Base-by-base conservation (phyloP, 2,329 filamentous ascomycete species). In the Fusarium dlaminii region DNA sequence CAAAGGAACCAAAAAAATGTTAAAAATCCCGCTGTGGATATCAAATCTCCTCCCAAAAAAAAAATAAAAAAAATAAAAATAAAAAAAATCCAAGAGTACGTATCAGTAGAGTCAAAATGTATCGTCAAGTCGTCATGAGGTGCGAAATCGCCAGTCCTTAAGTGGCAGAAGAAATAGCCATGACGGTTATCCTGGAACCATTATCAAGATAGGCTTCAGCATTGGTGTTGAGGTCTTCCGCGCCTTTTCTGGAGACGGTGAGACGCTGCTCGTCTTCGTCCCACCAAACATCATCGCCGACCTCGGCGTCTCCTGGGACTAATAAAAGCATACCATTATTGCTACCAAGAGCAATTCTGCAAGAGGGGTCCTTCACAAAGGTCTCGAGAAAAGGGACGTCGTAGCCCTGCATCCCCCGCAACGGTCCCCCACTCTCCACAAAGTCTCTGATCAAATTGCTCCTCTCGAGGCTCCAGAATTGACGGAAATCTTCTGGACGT, bases 391-490 rank as follows among this genome's bases (percentile, higher is more conserved):
- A 81, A 14, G 67, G 71, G 34, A 78, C 70, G 13, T 80, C 77
- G 58, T 74, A 76, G 51, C 79, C 77, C 32, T 79, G 63, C 59
- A 75, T 67, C 43, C 73, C 63, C 29, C 74, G 73, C 34, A 75
- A 65, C 10, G 77, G 73, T 11, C 75, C 73, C 14, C 73, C 77
- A 62, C 75, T 79, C 49, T 79, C 77, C 54, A 81, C 75, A 39
- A 80, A 78, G 45, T 82, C 81, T 32, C 75, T 72, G 64, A 82
- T 80, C 42, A 82, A 72, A 36, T 82, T 82, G 63, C 77, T 77
- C 24, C 71, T 79, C 62, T 80, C 80, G 17, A 83, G 74, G 27
- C 72, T 77, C 81, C 81, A 82, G 63, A 82, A 82, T 39, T 80
- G 77, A 17, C 81, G 72, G 64, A 83, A 82, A 54, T 78, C 77